Evolutionary conservation across 1,284 basidiomycete genomes (phyloP).

Genomic region (Trichosporon sp.): DNA sequence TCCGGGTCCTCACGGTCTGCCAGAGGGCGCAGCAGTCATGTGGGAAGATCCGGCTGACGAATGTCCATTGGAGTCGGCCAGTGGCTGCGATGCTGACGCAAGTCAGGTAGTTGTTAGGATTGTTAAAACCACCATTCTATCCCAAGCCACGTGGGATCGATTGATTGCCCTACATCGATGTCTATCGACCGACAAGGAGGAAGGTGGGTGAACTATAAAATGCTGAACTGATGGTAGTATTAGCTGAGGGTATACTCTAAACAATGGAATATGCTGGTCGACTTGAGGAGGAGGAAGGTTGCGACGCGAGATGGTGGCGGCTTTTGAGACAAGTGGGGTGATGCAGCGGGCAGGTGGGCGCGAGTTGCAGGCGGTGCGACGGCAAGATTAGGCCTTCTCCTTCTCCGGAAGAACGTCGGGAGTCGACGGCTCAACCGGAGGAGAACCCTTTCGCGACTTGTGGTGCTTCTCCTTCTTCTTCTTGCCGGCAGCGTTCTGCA

Average conservation of each 20-base stretch:
- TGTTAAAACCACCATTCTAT: too few species aligned
- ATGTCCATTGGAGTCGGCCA: too few species aligned
- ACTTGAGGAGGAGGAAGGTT: background rate
- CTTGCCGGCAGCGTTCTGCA: constrained; percentile 48
- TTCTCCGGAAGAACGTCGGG: background rate
- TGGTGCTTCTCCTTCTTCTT: constrained; percentile 48
- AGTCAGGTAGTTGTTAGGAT: too few species aligned
- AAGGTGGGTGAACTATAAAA: background rate
- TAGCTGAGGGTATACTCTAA: background rate
- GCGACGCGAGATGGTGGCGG: background rate
- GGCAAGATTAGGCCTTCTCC: background rate
- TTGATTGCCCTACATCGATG: background rate
- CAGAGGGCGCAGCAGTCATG: too few species aligned
- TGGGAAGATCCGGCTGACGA: too few species aligned
- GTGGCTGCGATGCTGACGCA: too few species aligned
- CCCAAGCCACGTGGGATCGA: too few species aligned
- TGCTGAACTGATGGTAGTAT: background rate
- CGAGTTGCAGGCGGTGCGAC: too few species aligned
- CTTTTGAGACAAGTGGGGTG: background rate
- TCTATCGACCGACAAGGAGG: background rate
- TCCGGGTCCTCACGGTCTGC: too few species aligned
- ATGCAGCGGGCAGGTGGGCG: background rate
- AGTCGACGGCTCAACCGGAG: background rate
- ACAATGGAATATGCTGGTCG: background rate
- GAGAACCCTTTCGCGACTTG: constrained; percentile 25